These are phyloP conservation scores for Epichloe glyceriae DNA, from an alignment of 2,329 filamentous ascomycete genomes.

Conservation along the genomic window DNA sequence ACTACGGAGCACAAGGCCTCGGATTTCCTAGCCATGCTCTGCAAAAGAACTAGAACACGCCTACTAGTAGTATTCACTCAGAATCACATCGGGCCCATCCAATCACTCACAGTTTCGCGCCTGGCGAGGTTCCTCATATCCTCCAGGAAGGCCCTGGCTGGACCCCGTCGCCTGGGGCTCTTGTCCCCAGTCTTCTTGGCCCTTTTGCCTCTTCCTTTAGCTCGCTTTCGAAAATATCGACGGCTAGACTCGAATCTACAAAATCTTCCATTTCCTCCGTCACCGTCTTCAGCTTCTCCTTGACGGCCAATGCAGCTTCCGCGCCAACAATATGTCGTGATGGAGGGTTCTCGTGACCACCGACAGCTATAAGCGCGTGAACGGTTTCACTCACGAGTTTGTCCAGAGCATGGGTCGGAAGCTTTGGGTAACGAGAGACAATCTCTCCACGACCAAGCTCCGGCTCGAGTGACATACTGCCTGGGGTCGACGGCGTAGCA, in stretches of 20 bases:
- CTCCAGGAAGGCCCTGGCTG: neutral
- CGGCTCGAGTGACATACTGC: slow-evolving; percentile 20
- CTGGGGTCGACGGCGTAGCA: slow-evolving; percentile 18
- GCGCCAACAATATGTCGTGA: slow-evolving; percentile 86
- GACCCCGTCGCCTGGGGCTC: slow-evolving; percentile 6
- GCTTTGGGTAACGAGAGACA: slow-evolving; percentile 58
- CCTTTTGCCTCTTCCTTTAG: slow-evolving; percentile 36
- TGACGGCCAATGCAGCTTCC: slow-evolving; percentile 76
- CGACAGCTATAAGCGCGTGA: slow-evolving; percentile 80
- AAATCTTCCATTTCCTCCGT: slow-evolving; percentile 96
- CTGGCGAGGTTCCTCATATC: neutral
- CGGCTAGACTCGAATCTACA: slow-evolving; percentile 74
- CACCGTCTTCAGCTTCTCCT: slow-evolving; percentile 92
- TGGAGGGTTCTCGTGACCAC: slow-evolving; percentile 90
- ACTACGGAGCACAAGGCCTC: neutral
- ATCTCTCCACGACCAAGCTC: slow-evolving; percentile 29
- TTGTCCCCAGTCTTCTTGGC: slow-evolving; percentile 17
- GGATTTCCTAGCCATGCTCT: no score
- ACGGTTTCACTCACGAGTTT: slow-evolving; percentile 77
- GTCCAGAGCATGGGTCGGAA: slow-evolving; percentile 56
- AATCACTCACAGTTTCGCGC: neutral
- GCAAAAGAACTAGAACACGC: no score
- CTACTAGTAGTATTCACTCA: no score
- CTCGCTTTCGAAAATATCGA: slow-evolving; percentile 58
- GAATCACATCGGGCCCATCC: no score